Evolutionary conservation across 1,139 yeast genomes (phyloP).

Genomic region (Diutina catenulata): DNA sequence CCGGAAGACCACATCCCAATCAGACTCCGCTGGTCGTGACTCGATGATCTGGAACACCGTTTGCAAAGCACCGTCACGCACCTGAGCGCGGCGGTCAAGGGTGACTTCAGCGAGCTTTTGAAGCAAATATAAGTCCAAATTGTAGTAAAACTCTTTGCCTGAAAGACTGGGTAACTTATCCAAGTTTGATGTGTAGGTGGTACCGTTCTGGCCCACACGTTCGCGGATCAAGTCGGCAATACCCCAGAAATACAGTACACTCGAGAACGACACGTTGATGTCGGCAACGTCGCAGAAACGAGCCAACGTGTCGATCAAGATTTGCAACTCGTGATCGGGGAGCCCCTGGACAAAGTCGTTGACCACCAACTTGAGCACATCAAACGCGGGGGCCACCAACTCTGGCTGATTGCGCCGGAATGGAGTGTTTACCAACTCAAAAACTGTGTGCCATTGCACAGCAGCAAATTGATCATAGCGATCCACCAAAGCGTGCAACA

Average conservation of each 20-base stretch:
- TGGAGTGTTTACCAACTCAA: slow-evolving; percentile 2
- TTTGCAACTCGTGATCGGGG: slow-evolving; percentile 50
- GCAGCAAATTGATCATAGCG: neutral
- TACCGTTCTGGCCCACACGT: slow-evolving; percentile 11
- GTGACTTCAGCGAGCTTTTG: slow-evolving; percentile 52
- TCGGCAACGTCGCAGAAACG: slow-evolving; percentile 67
- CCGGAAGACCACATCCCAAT: slow-evolving; percentile 44
- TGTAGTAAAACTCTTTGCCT: neutral
- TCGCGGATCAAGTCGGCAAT: slow-evolving; percentile 62
- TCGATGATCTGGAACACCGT: slow-evolving; percentile 79
- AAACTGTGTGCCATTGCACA: neutral
- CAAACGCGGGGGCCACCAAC: slow-evolving; percentile 26
- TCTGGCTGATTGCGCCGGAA: slow-evolving; percentile 1
- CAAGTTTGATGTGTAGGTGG: slow-evolving; percentile 7
- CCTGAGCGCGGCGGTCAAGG: slow-evolving; percentile 59
- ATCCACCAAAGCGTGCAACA: neutral
- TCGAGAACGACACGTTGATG: slow-evolving; percentile 77
- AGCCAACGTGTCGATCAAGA: slow-evolving; percentile 58
- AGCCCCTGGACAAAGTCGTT: slow-evolving; percentile 71
- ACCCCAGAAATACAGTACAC: slow-evolving; percentile 86
- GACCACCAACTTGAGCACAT: slow-evolving; percentile 67
- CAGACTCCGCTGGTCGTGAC: slow-evolving; percentile 48
- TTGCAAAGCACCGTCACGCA: slow-evolving; percentile 79
- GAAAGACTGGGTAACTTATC: neutral
- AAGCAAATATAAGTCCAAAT: slow-evolving; percentile 56